Percentiles rank a stretch among this genome's conserved stretches.
Evolutionary conservation across 495 filamentous ascomycete species (phyloP).

Genomic region (Penicillium goetzii): DNA sequence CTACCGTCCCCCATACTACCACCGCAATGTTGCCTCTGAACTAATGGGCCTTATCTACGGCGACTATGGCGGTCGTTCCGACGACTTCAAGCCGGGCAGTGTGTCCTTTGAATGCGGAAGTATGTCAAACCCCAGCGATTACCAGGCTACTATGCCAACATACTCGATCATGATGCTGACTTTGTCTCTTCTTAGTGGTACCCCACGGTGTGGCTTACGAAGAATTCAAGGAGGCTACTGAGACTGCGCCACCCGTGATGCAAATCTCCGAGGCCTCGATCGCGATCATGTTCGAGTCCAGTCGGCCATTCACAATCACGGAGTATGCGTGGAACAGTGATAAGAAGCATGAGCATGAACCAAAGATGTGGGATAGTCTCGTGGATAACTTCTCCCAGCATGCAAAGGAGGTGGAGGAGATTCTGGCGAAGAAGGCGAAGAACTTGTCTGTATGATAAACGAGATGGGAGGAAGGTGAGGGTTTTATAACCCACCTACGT

Average conservation of each 20-base stretch:
- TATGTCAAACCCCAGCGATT: slow-evolving; percentile 22
- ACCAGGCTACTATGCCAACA: background rate
- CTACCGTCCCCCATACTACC: slow-evolving; percentile 55
- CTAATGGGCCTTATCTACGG: slow-evolving; percentile 59
- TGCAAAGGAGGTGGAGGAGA: slow-evolving; percentile 48
- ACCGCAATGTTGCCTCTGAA: slow-evolving; percentile 54
- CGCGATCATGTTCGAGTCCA: slow-evolving; percentile 66
- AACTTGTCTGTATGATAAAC: slow-evolving; percentile 16
- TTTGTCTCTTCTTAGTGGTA: slow-evolving; percentile 38
- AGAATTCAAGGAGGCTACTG: slow-evolving; percentile 64
- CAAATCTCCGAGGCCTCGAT: slow-evolving; percentile 53
- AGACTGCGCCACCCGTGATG: slow-evolving; percentile 45
- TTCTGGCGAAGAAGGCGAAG: slow-evolving; percentile 35
- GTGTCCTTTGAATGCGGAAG: slow-evolving; percentile 61
- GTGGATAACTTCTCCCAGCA: slow-evolving; percentile 55
- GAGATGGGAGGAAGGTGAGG: background rate
- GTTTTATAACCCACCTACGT: background rate
- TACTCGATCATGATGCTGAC: background rate
- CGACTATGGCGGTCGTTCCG: slow-evolving; percentile 56
- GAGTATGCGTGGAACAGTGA: slow-evolving; percentile 56
- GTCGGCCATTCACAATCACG: slow-evolving; percentile 53
- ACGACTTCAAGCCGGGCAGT: slow-evolving; percentile 61
- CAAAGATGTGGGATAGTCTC: slow-evolving; percentile 58
- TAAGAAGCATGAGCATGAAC: slow-evolving; percentile 61
- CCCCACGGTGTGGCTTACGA: slow-evolving; percentile 65